Base-by-base conservation (phyloP, 345 rosid genomes). In the Citrus mangshanensis region DNA sequence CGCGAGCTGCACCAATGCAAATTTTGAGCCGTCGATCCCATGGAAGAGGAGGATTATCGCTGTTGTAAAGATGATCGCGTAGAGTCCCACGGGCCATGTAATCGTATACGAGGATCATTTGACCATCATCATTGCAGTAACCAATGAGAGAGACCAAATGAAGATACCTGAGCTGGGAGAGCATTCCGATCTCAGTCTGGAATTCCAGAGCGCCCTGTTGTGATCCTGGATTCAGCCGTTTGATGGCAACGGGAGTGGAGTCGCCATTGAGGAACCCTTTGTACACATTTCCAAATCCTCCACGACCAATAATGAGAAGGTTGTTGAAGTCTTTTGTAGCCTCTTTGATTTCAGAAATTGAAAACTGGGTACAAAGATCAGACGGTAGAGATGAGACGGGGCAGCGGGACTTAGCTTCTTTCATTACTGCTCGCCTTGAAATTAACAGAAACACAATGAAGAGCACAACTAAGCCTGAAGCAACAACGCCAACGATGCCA, bases 211-310 rank as follows among this genome's bases (percentile, higher is more conserved):
- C 77, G 1, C 86, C 88, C 76, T 87, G 86, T 73, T 81, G 76
- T 0, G 89, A 87, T 3, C 76, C 56, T 1, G 74, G 74, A 2
- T 74, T 80, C 37, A 81, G 13, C 58, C 86, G 78, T 81, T 87
- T 87, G 62, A 87, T 79, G 7, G 89, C 89, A 1, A 87, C 86
- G 1, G 75, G 42, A 0, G 79, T 79, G 8, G 67, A 24, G 27
- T 84, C 85, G 6, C 69, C 79, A 28, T 85, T 79, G 19, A 87
- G 63, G 51, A 76, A 64, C 9, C 89, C 88, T 79, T 81, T 87
- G 79, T 82, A 85, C 16, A 87, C 88, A 4, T 81, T 37, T 16
- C 86, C 88, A n/a, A 83, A 87, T 21, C 89, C 89, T 9, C 86
- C 89, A 5, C 2, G 51, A 7, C 89, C 89, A 7, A 87, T 62